Evolutionary conservation across 2,329 filamentous ascomycete species (phyloP).

Genomic region (Fusarium sp.): DNA sequence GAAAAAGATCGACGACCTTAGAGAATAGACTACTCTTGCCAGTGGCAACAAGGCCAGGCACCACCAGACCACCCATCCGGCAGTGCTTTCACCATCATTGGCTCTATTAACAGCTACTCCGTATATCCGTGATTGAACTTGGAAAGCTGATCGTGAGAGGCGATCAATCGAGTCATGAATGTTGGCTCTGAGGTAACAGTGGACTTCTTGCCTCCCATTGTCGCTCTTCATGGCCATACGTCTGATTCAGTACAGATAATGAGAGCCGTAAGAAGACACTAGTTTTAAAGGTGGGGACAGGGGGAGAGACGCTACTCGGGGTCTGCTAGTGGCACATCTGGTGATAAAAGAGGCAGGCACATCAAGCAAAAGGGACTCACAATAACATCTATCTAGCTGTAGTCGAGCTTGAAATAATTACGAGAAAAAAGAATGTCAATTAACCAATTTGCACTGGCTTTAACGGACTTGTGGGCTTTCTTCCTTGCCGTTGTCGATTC

Average conservation of each 20-base stretch:
- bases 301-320: too few species aligned
- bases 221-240: neutral
- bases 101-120: neutral
- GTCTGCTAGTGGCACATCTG: too few species aligned
- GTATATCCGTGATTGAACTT: neutral
- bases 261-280: neutral
- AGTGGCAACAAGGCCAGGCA: too few species aligned
- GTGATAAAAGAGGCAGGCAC: neutral
- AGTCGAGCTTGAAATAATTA: neutral
- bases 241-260: neutral
- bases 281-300: neutral
- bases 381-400: neutral
- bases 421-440: neutral
- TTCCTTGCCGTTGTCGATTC: conserved; percentile 1
- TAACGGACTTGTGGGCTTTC: neutral
- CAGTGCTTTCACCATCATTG: neutral
- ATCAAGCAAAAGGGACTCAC: neutral
- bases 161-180: too few species aligned
- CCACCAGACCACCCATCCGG: neutral
- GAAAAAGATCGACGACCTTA: too few species aligned
- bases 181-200: neutral
- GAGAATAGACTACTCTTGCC: too few species aligned
- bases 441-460: conserved; percentile 6
- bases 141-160: neutral
- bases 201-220: neutral